phyloP scores from a whole-genome alignment of 305 asterid genomes.

The Solanum aculeatissimum region DNA sequence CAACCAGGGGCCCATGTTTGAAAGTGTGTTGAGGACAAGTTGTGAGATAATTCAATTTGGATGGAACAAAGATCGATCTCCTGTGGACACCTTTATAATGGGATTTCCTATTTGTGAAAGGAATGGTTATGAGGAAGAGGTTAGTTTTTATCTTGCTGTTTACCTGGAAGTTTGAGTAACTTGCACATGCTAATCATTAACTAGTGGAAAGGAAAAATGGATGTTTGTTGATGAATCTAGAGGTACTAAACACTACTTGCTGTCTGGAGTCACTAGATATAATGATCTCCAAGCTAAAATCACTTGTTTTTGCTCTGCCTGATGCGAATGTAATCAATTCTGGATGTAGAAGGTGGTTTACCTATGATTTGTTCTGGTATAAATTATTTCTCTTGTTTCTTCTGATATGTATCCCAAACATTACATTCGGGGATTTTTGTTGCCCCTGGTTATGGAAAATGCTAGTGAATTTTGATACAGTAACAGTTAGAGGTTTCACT shows the following conservation, averaged over 20 bases:
- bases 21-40: slow-evolving; percentile 79
- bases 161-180: not conserved
- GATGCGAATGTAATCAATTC: not conserved
- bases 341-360: not conserved
- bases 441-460: not conserved
- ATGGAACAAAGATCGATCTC: slow-evolving; percentile 86
- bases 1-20: slow-evolving; percentile 85
- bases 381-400: not conserved
- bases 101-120: slow-evolving; percentile 92
- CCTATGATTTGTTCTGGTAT: not conserved
- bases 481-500: not conserved
- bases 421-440: not conserved
- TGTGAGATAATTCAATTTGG: slow-evolving; percentile 89
- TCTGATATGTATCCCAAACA: not conserved
- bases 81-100: slow-evolving; percentile 91
- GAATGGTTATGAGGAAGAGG: slow-evolving; percentile 88
- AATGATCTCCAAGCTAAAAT: not conserved
- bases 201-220: not conserved
- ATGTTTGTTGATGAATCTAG: not conserved
- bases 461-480: not conserved
- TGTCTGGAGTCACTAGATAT: not conserved
- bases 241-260: not conserved
- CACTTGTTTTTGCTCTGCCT: not conserved
- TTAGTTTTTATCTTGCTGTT: slow-evolving; percentile 8
- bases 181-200: not conserved